phyloP scores from a whole-genome alignment of 2,329 filamentous ascomycete genomes.

The Fusarium pseudonygamai region DNA sequence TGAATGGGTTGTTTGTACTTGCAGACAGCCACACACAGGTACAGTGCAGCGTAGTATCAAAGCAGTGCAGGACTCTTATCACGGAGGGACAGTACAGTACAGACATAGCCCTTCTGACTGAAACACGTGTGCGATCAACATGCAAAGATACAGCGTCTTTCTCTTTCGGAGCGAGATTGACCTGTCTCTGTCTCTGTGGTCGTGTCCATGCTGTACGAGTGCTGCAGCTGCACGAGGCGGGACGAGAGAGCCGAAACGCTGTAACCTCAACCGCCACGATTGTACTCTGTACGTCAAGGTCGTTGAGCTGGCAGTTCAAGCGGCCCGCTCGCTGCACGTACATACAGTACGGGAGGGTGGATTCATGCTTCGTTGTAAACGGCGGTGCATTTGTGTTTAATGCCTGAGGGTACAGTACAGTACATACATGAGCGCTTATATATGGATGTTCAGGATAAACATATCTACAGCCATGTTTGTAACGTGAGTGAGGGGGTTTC shows the following conservation, averaged over 20 bases:
- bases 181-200: background rate
- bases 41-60: background rate
- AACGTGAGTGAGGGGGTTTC: constrained; percentile 10
- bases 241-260: constrained; percentile 17
- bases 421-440: constrained; percentile 7
- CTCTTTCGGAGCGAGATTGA: constrained; percentile 12
- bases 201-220: constrained; percentile 1
- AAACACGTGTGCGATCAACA: constrained; percentile 25
- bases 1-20: constrained; percentile 2
- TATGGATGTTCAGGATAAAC: background rate
- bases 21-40: constrained; percentile 7
- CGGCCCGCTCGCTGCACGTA: constrained; percentile 2
- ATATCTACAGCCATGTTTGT: background rate
- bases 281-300: background rate
- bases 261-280: constrained; percentile 16
- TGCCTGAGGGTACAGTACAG: constrained; percentile 1
- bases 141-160: constrained; percentile 22
- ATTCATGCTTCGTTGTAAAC: background rate
- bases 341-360: no score
- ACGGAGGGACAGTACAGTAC: background rate
- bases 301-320: background rate
- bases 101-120: background rate
- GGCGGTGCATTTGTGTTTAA: background rate
- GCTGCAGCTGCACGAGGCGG: constrained; percentile 19
- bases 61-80: background rate